Base-by-base conservation (phyloP, 1,284 basidiomycete genomes). In the Neonothopanus nambi region DNA sequence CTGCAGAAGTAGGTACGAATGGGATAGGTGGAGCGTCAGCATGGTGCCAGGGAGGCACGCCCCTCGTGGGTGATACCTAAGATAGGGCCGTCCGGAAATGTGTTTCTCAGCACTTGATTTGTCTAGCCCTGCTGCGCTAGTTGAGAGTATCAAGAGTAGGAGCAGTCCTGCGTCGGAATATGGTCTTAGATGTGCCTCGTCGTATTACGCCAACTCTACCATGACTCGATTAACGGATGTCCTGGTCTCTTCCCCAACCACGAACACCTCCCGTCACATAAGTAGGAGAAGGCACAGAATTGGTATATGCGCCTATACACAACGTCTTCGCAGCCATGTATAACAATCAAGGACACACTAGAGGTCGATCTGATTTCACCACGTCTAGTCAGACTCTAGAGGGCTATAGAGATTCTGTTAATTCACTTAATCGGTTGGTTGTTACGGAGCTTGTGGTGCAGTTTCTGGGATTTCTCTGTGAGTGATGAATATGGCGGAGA, bases 81-180 rank as follows among this genome's bases (percentile, higher is more conserved):
- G n/a, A n/a, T n/a, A n/a, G n/a, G n/a, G n/a, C n/a, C n/a, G n/a
- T n/a, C 72, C 89, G 24, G 71, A 81, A 43, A 72, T 90, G 59
- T 79, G 84, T 18, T 81, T 89, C 57, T 88, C 87, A 0, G 66
- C 67, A 24, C 66, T 84, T 35, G 72, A 76, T 40, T 62, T 84
- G 48, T 77, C 80, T 15, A 65, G 60, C 36, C 73, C 74, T 17
- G 62, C 63, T 11, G 28, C 63, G 1, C 62, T 76, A 15, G 66
- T 65, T 1, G 68, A 72, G 33, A 64, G 56, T 23, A 50, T 67
- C 21, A 67, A 69, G 51, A 54, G 54, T 38, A 21, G 38, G 23
- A 53, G 52, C 51, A 58, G 53, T 7, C 51, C 28, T 21, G 46
- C 40, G 47, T 55, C 60, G 12, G 40, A 45, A 17, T 48, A 17